Conservation (phyloP, 1,284 basidiomycete genomes). For the Ceratobasidium papillatum region DNA sequence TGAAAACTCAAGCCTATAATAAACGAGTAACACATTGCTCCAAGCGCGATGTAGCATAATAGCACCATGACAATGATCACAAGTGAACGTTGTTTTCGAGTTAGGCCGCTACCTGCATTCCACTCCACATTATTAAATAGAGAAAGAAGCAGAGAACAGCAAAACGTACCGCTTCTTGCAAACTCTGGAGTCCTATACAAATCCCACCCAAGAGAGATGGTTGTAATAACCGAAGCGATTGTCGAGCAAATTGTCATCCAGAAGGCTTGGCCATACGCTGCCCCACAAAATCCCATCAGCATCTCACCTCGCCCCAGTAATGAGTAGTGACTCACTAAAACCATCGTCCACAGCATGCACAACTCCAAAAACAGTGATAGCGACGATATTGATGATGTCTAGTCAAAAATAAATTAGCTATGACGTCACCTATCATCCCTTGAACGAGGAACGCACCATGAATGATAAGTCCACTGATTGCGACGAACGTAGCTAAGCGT, state of each 20-base stretch:
- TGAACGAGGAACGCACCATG: conserved; percentile 62
- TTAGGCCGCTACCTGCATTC: conserved; percentile 82
- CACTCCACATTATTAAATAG: neutral
- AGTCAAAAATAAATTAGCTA: conserved; percentile 22
- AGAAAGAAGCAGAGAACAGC: too few relatives aligned
- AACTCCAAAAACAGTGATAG: conserved; percentile 71
- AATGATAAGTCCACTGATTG: conserved; percentile 68
- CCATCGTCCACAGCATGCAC: conserved; percentile 71
- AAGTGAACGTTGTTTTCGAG: conserved; percentile 78
- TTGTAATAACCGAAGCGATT: conserved; percentile 70
- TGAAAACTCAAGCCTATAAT: conserved; percentile 68
- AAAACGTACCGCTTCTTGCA: conserved; percentile 67
- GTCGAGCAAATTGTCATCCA: conserved; percentile 87
- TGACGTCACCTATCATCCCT: neutral
- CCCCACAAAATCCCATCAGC: neutral
- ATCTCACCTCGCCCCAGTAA: conserved; percentile 44
- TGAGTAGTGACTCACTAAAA: conserved; percentile 57
- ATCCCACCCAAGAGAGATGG: conserved; percentile 74
- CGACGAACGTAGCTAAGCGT: conserved; percentile 68
- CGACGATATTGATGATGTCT: conserved; percentile 76
- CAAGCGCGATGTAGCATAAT: conserved; percentile 76
- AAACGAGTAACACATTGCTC: conserved; percentile 66
- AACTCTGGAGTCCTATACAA: conserved; percentile 70
- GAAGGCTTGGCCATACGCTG: conserved; percentile 64
- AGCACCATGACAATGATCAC: conserved; percentile 79